A percentile compares a stretch with the other conserved stretches of the same genome.
Conservation (phyloP, 768 basidiomycete species). For the Saitozyma sp. region DNA sequence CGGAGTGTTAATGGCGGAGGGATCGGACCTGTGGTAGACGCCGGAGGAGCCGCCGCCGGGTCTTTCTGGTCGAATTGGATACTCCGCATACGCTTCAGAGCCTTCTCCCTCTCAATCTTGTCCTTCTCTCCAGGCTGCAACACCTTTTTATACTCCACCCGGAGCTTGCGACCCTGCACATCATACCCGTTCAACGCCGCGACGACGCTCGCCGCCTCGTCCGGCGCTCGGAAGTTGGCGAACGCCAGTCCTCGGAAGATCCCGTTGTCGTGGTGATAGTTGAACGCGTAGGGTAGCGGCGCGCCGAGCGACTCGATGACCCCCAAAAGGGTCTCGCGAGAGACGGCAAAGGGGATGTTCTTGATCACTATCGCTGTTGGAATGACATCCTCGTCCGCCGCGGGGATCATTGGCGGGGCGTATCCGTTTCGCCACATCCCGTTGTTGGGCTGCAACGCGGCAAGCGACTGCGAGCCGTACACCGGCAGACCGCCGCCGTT, state of each 20-base stretch:
- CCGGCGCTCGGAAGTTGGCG: slow-evolving; percentile 90
- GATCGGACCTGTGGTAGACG: neutral
- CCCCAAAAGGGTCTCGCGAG: slow-evolving; percentile 90
- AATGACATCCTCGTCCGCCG: slow-evolving; percentile 75
- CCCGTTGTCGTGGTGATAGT: slow-evolving; percentile 97
- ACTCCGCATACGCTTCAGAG: slow-evolving; percentile 93
- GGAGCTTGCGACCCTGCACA: slow-evolving; percentile 78
- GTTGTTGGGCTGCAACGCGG: slow-evolving; percentile 11
- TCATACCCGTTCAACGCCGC: slow-evolving; percentile 82
- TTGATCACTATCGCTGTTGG: slow-evolving; percentile 99
- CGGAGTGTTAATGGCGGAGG: slow-evolving; percentile 20
- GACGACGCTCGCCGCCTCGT: slow-evolving; percentile 92
- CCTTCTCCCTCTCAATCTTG: slow-evolving; percentile 96
- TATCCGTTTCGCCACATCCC: slow-evolving; percentile 26
- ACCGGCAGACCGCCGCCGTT: slow-evolving; percentile 14
- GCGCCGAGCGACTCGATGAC: slow-evolving; percentile 95
- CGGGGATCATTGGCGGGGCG: slow-evolving; percentile 16
- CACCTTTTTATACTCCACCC: slow-evolving; percentile 99
- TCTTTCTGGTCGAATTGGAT: slow-evolving; percentile 69
- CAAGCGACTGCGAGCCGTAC: slow-evolving; percentile 28
- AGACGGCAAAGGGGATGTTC: slow-evolving; percentile 99
- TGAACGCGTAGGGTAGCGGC: slow-evolving; percentile 98
- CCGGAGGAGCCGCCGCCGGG: neutral
- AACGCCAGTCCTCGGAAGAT: slow-evolving; percentile 97
- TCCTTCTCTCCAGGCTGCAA: slow-evolving; percentile 99